Percentiles rank a stretch among this genome's conserved stretches.
These are phyloP conservation scores for Penicillium ucsense DNA, from an alignment of 495 filamentous ascomycete genomes.

Conservation along the genomic window DNA sequence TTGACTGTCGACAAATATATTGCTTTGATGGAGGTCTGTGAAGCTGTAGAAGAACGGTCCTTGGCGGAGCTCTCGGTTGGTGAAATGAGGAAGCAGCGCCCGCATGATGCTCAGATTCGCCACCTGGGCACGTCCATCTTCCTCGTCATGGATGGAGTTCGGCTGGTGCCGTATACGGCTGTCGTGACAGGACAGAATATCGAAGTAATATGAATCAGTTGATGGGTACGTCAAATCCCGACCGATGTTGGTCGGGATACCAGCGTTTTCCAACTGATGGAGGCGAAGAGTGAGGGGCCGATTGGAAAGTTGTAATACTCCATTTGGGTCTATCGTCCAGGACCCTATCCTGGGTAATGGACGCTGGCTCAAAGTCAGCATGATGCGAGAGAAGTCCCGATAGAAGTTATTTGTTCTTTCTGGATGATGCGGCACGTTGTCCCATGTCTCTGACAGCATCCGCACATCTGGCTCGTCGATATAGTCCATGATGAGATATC, in stretches of 20 bases:
- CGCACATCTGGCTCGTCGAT: conserved; percentile 15
- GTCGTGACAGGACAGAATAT: conserved; percentile 16
- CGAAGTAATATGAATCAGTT: conserved; percentile 23
- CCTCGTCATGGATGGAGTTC: conserved; percentile 11
- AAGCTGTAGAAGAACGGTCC: conserved; percentile 10
- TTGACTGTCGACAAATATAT: conserved; percentile 17
- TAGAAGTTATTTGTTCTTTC: conserved; percentile 16
- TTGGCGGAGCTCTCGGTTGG: neutral
- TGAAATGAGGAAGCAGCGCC: neutral
- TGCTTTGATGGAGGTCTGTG: conserved; percentile 21
- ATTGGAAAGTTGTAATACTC: conserved; percentile 16
- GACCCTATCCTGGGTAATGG: conserved; percentile 21
- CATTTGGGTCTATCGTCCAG: conserved; percentile 13
- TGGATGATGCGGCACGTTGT: conserved; percentile 9
- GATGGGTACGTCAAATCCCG: conserved; percentile 20
- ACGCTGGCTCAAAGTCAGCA: conserved; percentile 12
- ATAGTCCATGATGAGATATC: conserved; percentile 31
- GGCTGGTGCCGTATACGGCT: conserved; percentile 15
- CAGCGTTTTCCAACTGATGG: conserved; percentile 26
- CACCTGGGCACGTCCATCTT: conserved; percentile 19
- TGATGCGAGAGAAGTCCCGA: conserved; percentile 20
- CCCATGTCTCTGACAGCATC: conserved; percentile 29
- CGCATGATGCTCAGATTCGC: conserved; percentile 4
- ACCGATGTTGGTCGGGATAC: conserved; percentile 22
- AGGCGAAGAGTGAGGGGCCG: conserved; percentile 20